Percentiles rank a stretch among this genome's conserved stretches.
phyloP scores from a whole-genome alignment of 805 yeast genomes.

The Clavispora asparagi region DNA sequence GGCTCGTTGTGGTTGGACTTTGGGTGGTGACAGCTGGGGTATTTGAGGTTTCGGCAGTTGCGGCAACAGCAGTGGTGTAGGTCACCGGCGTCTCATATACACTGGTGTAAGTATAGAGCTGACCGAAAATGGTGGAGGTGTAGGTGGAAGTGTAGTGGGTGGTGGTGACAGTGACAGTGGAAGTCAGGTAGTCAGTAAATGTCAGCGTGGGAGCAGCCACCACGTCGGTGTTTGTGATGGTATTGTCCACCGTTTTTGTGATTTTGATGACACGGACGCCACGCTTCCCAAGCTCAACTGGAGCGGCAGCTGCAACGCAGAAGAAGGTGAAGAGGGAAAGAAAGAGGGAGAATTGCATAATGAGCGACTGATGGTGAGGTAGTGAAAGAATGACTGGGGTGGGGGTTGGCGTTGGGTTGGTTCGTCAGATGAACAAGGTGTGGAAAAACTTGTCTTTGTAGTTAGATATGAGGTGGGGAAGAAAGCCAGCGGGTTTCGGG shows the following conservation, averaged over 20 bases:
- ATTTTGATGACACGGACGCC: conserved; percentile 25
- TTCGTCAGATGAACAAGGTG: background rate
- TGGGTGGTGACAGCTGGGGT: conserved; percentile 10
- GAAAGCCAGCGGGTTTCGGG: background rate
- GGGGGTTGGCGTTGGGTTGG: background rate
- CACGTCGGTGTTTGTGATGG: conserved; percentile 27
- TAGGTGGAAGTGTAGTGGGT: conserved; percentile 41
- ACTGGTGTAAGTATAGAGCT: conserved; percentile 31
- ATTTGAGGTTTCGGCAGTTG: conserved; percentile 6
- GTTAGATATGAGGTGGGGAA: background rate
- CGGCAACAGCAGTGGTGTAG: conserved; percentile 2
- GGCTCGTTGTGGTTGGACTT: conserved; percentile 4
- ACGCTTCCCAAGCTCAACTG: conserved; percentile 10
- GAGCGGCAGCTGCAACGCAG: conserved; percentile 4
- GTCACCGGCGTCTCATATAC: conserved; percentile 28
- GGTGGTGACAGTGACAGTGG: conserved; percentile 31
- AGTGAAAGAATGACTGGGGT: conserved; percentile 11
- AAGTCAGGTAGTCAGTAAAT: conserved; percentile 21
- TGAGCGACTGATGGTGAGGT: conserved; percentile 8
- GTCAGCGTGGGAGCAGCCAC: conserved; percentile 29
- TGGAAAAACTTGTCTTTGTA: background rate
- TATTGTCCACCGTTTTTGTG: conserved; percentile 31
- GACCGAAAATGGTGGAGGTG: conserved; percentile 38
- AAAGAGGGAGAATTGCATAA: conserved; percentile 9
- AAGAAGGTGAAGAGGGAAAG: conserved; percentile 8